These are phyloP conservation scores for Ogataea chonburiensis DNA, from an alignment of 805 yeast genomes.

Conservation along the genomic window DNA sequence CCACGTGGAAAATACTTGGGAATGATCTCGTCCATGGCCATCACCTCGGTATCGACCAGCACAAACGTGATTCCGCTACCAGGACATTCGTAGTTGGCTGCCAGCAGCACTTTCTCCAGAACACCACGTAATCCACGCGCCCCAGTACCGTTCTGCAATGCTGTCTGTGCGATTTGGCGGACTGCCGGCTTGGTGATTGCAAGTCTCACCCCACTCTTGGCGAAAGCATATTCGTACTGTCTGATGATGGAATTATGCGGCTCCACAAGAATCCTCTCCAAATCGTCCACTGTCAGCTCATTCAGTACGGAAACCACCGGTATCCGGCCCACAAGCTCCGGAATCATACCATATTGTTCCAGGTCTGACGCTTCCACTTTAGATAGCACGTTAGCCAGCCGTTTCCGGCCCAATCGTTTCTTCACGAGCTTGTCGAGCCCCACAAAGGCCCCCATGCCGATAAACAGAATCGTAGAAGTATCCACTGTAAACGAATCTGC, in stretches of 20 bases:
- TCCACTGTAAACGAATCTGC: constrained; percentile 48
- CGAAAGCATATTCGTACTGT: constrained; percentile 54
- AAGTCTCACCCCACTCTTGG: constrained; percentile 50
- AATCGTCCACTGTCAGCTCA: constrained; percentile 44
- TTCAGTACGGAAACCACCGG: constrained; percentile 52
- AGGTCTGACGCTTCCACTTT: constrained; percentile 50
- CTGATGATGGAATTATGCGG: constrained; percentile 54
- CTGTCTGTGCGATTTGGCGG: constrained; percentile 45
- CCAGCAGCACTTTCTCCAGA: constrained; percentile 49
- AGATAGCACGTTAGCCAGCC: constrained; percentile 30
- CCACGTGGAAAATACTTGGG: constrained; percentile 48
- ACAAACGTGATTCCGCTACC: constrained; percentile 54
- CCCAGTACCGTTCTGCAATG: constrained; percentile 55
- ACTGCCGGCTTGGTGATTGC: constrained; percentile 50
- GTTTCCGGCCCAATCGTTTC: constrained; percentile 34
- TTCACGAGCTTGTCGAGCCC: constrained; percentile 52
- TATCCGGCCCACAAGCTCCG: constrained; percentile 59
- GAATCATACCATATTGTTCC: constrained; percentile 53
- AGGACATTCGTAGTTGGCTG: constrained; percentile 58
- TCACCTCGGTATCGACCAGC: constrained; percentile 45
- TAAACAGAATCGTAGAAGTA: constrained; percentile 54
- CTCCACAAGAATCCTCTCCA: constrained; percentile 49
- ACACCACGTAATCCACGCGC: constrained; percentile 59
- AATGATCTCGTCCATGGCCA: constrained; percentile 23
- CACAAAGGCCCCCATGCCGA: constrained; percentile 62